Evolutionary conservation across 495 filamentous ascomycete genomes (phyloP).

Genomic region (Sphaerosporella brunnea): DNA sequence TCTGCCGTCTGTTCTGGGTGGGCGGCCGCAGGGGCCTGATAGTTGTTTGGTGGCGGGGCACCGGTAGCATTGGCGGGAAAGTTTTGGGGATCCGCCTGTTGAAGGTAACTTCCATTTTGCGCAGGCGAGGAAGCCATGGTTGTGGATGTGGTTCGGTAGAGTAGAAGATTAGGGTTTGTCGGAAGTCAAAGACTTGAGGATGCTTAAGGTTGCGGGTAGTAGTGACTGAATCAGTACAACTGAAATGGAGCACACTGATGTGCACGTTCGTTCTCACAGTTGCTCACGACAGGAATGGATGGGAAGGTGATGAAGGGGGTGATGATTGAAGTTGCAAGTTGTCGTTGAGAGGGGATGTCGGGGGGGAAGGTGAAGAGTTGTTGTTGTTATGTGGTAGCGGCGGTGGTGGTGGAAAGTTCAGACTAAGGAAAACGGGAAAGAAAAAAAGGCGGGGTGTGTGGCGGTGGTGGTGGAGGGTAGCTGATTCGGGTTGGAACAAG

Average conservation of each 20-base stretch:
- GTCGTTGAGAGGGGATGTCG: not conserved
- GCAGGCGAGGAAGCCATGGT: constrained; percentile 22
- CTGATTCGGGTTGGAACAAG: no score
- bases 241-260: no score
- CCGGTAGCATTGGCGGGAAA: constrained; percentile 16
- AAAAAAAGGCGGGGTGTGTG: not conserved
- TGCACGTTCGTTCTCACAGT: no score
- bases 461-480: not conserved
- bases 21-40: constrained; percentile 11
- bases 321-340: no score
- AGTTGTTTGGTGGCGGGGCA: constrained; percentile 11
- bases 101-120: constrained; percentile 23
- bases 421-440: not conserved
- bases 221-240: no score
- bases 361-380: not conserved
- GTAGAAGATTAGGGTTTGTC: not conserved
- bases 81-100: constrained; percentile 19
- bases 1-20: constrained; percentile 9
- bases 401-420: not conserved
- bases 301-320: no score
- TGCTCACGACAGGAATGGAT: no score
- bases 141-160: constrained; percentile 1
- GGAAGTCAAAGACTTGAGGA: no score
- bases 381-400: not conserved
- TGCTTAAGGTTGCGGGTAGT: no score